phyloP scores from a whole-genome alignment of 2,329 filamentous ascomycete species.

The Neoascochyta sp. region DNA sequence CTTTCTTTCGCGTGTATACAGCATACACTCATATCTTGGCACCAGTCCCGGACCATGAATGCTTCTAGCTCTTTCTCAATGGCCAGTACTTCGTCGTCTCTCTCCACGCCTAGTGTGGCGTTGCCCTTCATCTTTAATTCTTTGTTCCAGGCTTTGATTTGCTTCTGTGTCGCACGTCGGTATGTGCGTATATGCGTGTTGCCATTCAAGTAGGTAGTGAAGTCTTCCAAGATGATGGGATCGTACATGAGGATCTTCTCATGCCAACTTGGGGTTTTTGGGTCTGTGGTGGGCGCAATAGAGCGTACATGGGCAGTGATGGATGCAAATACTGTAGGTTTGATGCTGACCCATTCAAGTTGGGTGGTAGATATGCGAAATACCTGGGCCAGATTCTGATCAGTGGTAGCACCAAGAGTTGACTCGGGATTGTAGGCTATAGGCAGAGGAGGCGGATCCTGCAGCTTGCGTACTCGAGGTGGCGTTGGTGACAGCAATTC shows the following conservation, averaged over 20 bases:
- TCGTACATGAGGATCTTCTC: slow-evolving; percentile 95
- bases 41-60: slow-evolving; percentile 79
- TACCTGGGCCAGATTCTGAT: slow-evolving; percentile 5
- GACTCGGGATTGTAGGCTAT: slow-evolving; percentile 6
- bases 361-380: slow-evolving; percentile 13
- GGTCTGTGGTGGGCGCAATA: slow-evolving; percentile 40
- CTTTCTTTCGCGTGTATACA: slow-evolving; percentile 65
- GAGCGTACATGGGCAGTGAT: slow-evolving; percentile 50
- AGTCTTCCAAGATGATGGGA: slow-evolving; percentile 80
- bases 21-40: slow-evolving; percentile 79
- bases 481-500: slow-evolving; percentile 33
- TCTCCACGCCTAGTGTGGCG: slow-evolving; percentile 9
- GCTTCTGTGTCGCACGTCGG: slow-evolving; percentile 27
- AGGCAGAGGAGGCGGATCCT: slow-evolving; percentile 15
- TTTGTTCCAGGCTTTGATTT: slow-evolving; percentile 30
- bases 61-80: slow-evolving; percentile 29
- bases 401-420: background rate
- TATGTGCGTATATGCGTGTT: slow-evolving; percentile 22
- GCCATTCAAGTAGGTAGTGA: slow-evolving; percentile 74
- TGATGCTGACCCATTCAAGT: slow-evolving; percentile 33
- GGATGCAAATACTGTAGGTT: slow-evolving; percentile 41
- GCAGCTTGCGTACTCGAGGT: slow-evolving; percentile 21
- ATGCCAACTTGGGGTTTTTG: slow-evolving; percentile 63
- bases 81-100: slow-evolving; percentile 16
- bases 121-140: slow-evolving; percentile 12